Base-by-base conservation (phyloP, 345 rosid genomes). In the Litchi chinensis region DNA sequence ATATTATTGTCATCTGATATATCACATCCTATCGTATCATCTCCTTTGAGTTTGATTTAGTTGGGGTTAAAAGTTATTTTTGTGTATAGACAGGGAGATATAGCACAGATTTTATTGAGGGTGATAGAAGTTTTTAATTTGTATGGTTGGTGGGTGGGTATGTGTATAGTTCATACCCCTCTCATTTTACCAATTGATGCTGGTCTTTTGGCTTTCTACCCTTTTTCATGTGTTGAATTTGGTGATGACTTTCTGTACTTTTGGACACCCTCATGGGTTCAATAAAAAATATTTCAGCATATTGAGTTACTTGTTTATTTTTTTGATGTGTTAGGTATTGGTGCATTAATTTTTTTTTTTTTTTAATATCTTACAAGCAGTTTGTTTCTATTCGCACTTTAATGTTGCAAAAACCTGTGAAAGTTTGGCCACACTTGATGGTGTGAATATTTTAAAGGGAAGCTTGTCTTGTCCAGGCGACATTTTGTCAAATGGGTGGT, bases 81-180 rank as follows among this genome's bases (percentile, higher is more conserved):
- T 84, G 84, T 87, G 91, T 79, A 86, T 88, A 88, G 80, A 76
- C 75, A 62, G 39, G 63, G 67, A 69, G 70, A 44, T 65, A 71
- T 71, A 76, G 68, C 84, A 84, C 69, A 78, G 74, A 86, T 68
- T 85, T 83, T 59, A 59, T 70, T 57, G 70, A 52, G 59, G 82
- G 44, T 39, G 76, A 78, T 65, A 26, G 54, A 64, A 28, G 78
- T 9, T 73, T 60, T 69, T 19, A 26, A 50, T 60, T 68, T 24
- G 19, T 32, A 40, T 60, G 83, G 80, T 62, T 52, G 52, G 5
- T 44, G 48, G 10, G 68, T 52, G 80, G 81, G 77, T 85, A 82
- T 83, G 84, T 86, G 85, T 90, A 85, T 88, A 88, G 88, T 60
- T 79, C 73, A 59, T 80, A 63, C 77, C 68, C 68, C 15, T 71